Evolutionary conservation across 2,329 filamentous ascomycete species (phyloP).

Genomic region (Cladosporium halotolerans): DNA sequence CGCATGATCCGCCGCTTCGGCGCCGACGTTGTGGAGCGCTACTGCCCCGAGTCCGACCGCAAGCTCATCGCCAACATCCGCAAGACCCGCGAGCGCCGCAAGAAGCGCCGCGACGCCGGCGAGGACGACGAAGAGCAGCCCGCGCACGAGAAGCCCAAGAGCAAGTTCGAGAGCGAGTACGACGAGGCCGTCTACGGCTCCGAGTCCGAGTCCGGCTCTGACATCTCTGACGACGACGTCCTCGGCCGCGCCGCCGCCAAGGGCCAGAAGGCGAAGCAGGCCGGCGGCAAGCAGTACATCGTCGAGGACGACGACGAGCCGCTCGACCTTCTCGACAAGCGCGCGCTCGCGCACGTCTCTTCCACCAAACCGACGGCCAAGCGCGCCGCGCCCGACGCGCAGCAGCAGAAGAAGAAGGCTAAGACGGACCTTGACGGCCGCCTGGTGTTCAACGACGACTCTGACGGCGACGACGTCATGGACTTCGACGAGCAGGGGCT

Average conservation of each 20-base stretch:
- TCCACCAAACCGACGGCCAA: conserved; percentile 72
- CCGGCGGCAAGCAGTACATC: conserved; percentile 65
- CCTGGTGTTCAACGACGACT: conserved; percentile 61
- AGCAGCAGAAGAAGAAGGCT: conserved; percentile 50
- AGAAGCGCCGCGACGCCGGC: conserved; percentile 73
- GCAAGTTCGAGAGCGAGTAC: conserved; percentile 83
- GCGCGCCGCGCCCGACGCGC: conserved; percentile 38
- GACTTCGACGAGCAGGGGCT: conserved; percentile 53
- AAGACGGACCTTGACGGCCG: conserved; percentile 73
- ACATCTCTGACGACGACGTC: conserved; percentile 57
- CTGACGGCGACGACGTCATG: conserved; percentile 42
- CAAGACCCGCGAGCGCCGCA: conserved; percentile 85
- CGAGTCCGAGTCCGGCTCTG: conserved; percentile 50
- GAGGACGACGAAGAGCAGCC: conserved; percentile 53
- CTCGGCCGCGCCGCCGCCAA: conserved; percentile 42
- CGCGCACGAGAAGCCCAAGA: conserved; percentile 40
- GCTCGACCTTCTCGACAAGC: conserved; percentile 83
- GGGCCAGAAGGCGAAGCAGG: conserved; percentile 40
- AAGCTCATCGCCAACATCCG: conserved; percentile 92
- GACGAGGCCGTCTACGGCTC: conserved; percentile 88
- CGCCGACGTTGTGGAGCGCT: conserved; percentile 68
- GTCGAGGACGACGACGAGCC: conserved; percentile 92
- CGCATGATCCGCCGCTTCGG: conserved; percentile 89
- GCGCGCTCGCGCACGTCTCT: conserved; percentile 86
- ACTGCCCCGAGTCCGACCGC: conserved; percentile 77